Evolutionary conservation across 1,284 basidiomycete genomes (phyloP).

Genomic region (Trichosporon coremiiforme): DNA sequence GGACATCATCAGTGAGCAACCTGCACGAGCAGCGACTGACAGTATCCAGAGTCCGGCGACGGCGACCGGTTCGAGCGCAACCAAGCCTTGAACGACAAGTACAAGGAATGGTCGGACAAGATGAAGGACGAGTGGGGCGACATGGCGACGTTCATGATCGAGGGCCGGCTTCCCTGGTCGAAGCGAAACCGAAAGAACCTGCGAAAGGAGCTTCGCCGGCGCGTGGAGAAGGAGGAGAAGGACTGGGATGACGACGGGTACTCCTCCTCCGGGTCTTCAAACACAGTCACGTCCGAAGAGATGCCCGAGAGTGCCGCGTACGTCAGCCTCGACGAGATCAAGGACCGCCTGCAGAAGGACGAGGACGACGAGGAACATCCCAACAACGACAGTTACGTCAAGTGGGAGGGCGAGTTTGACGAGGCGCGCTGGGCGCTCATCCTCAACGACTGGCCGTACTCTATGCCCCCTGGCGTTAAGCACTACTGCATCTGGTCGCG

Average conservation of each 20-base stretch:
- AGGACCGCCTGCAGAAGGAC: conserved; percentile 23
- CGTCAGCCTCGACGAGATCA: conserved; percentile 16
- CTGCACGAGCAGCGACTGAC: background rate
- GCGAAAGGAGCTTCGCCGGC: conserved; percentile 13
- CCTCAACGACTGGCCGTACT: conserved; percentile 56
- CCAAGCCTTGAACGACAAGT: conserved; percentile 47
- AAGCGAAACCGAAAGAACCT: conserved; percentile 19
- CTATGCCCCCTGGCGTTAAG: conserved; percentile 47
- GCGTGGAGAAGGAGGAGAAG: conserved; percentile 19
- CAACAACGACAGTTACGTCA: conserved; percentile 36
- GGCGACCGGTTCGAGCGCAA: conserved; percentile 50
- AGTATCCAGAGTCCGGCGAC: conserved; percentile 34
- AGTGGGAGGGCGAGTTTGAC: conserved; percentile 43
- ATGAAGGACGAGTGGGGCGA: conserved; percentile 48
- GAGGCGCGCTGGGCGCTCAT: conserved; percentile 46
- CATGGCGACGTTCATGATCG: conserved; percentile 39
- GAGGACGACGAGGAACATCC: conserved; percentile 32
- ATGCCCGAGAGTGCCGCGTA: conserved; percentile 19
- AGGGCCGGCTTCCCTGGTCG: conserved; percentile 22
- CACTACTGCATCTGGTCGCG: conserved; percentile 54
- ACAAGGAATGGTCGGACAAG: conserved; percentile 48
- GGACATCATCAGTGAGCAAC: conserved; percentile 43
- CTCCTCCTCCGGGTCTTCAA: background rate
- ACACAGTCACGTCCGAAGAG: conserved; percentile 9
- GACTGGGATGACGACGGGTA: conserved; percentile 17